Base-by-base conservation (phyloP, 495 filamentous ascomycete genomes). In the Rusavskia elegans region DNA sequence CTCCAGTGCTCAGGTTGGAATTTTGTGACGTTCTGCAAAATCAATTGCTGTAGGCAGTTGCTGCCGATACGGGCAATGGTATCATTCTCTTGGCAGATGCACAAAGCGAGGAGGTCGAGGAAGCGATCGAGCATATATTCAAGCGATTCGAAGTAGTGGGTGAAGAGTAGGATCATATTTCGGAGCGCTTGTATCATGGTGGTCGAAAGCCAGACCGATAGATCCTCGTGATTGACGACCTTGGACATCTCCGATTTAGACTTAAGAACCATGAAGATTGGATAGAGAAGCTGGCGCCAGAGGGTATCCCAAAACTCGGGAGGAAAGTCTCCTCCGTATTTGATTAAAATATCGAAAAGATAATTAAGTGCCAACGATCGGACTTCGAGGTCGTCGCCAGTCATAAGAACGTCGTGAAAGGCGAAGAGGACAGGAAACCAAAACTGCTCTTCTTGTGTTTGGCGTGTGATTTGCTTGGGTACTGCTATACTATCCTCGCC, bases 391-490 rank as follows among this genome's bases (percentile, higher is more conserved):
- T 99, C 92, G 64, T 97, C 92, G 2, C 92, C 92, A 29, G 92
- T 99, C 92, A 99, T 99, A 20, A 99, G 71, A 20, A 97, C 89
- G 67, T 99, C 92, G 66, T 99, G 92, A 71, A 97, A 97, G 6
- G 93, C 89, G 63, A 97, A 97, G 13, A 99, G 74, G 29, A 99
- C 84, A 0, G 92, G 92, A 57, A 96, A 97, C 92, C 92, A 99
- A 66, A 86, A 99, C 37, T 95, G 90, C 63, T 97, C 93, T 61
- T 97, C 89, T 56, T 92, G 77, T 0, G 87, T 89, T 50, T 77
- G 73, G 46, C 70, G 68, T 37, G 64, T 75, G 46, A 72, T 70
- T 44, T 72, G 71, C 52, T 72, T 70, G 5, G 68, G 61, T 23
- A 72, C 63, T 27, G 72, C 66, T 53, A 61, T 67, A 48, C 71